Base-by-base conservation (phyloP, 2,329 filamentous ascomycete species). In the Scedosporium minutisporum region DNA sequence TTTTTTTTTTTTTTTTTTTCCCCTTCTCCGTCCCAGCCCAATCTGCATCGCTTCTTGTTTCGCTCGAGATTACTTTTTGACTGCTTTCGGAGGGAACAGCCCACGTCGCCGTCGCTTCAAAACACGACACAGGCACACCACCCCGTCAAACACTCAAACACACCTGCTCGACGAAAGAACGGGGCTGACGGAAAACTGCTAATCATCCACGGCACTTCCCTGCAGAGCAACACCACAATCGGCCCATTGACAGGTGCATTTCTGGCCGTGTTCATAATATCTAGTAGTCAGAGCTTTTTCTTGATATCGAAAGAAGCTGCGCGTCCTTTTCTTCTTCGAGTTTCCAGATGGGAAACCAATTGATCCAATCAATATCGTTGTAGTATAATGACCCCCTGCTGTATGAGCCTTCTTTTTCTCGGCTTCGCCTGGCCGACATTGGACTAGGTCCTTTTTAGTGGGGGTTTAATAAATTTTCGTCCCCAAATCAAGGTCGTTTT, bases 111-210 rank as follows among this genome's bases (percentile, higher is more conserved):
- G 51, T 27, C 51, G 18, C 51, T 27, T 55, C 51, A 23, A 23
- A 55, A 55, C 51, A 55, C 51, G 51, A 55, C 51, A 55, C 51
- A 14, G 51, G 23, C 51, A 55, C 51, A 55, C 51, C 51, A 55
- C 21, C 51, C 51, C 18, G 51, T 27, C 18, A 18, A 55, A 55
- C 18, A 12, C 51, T 23, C 51, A 55, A 23, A 55, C 51, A 55
- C 51, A 2, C 51, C 51, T 55, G 18, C 12, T 14, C 3, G 51
- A 55, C 18, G 23, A 55, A 25, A 7, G 18, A 23, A 55, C 16
- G 44, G 44, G 44, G 44, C 44, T 48, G 44, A 48, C 16, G 51
- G 51, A 55, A 23, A 23, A 38, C 9, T 38, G 33, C 33, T 14
- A 55, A 55, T 25, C 18, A 29, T 55, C 51, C 18, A 55, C 51